phyloP scores from a whole-genome alignment of 1,284 basidiomycete genomes.

The Cutaneotrichosporon sp. region DNA sequence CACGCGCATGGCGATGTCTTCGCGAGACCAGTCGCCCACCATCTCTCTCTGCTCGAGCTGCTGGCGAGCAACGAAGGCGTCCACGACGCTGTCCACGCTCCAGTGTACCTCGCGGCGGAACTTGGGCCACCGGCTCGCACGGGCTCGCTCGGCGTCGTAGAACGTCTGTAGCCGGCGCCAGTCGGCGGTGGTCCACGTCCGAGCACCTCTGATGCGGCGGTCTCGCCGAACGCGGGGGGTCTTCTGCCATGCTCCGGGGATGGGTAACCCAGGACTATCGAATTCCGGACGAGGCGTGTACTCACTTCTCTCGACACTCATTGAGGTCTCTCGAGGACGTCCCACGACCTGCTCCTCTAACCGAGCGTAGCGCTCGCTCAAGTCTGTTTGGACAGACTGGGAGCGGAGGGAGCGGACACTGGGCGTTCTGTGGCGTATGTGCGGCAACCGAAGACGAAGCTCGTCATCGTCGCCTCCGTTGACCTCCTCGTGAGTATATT shows the following conservation, averaged over 20 bases:
- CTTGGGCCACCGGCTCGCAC: background rate
- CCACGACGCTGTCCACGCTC: conserved; percentile 6
- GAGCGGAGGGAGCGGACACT: no score
- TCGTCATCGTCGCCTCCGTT: no score
- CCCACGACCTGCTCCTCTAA: background rate
- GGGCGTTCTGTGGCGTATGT: no score
- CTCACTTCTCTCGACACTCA: background rate
- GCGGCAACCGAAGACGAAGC: no score
- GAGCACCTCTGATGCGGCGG: background rate
- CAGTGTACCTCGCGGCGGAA: conserved; percentile 5
- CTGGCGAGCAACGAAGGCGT: conserved; percentile 4
- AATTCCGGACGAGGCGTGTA: background rate
- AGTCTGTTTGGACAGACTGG: no score
- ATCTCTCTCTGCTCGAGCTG: conserved; percentile 5
- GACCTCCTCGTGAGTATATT: no score
- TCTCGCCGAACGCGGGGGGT: background rate
- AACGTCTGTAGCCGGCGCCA: conserved; percentile 40
- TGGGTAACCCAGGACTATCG: background rate
- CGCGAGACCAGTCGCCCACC: conserved; percentile 9
- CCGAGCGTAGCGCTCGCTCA: no score
- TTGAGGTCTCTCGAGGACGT: background rate
- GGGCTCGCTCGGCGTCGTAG: conserved; percentile 26
- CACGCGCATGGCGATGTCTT: conserved; percentile 4
- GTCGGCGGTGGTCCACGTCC: conserved; percentile 31
- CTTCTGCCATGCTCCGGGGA: conserved; percentile 26